These are phyloP conservation scores for Naganishia friedmannii DNA, from an alignment of 768 basidiomycete genomes.

Conservation along the genomic window DNA sequence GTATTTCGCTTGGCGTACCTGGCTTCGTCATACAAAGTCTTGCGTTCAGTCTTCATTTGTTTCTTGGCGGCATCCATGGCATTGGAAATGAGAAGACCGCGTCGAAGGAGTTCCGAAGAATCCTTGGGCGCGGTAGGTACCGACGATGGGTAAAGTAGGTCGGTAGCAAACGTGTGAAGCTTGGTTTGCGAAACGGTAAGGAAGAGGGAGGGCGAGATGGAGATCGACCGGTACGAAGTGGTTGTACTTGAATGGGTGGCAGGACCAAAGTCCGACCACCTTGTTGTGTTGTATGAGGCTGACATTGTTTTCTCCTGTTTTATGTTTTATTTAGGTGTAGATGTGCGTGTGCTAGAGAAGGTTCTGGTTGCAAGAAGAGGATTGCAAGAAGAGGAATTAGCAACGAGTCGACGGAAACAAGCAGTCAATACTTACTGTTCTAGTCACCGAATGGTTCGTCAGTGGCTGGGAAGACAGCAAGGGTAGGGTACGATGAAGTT, in stretches of 20 bases:
- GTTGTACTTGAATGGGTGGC: neutral
- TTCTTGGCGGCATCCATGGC: constrained; percentile 22
- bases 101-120: constrained; percentile 19
- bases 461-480: constrained; percentile 11
- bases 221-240: neutral
- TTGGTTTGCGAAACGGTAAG: constrained; percentile 6
- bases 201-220: constrained; percentile 2
- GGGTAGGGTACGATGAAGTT: constrained; percentile 5
- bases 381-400: neutral
- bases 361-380: neutral
- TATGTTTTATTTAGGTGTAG: neutral
- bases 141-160: constrained; percentile 17
- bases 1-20: constrained; percentile 22
- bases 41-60: constrained; percentile 10
- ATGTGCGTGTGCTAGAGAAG: neutral
- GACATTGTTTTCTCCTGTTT: constrained; percentile 1
- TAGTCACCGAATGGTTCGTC: constrained; percentile 26
- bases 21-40: constrained; percentile 3
- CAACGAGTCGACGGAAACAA: neutral
- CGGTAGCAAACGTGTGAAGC: constrained; percentile 1
- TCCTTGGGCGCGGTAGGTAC: constrained; percentile 19
- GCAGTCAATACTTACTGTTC: neutral
- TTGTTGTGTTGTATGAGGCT: neutral
- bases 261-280: constrained; percentile 18
- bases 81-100: constrained; percentile 12